Percentiles rank a stretch among this genome's conserved stretches.
These are phyloP conservation scores for Fusarium graminum DNA, from an alignment of 2,329 filamentous ascomycete species.

Conservation along the genomic window DNA sequence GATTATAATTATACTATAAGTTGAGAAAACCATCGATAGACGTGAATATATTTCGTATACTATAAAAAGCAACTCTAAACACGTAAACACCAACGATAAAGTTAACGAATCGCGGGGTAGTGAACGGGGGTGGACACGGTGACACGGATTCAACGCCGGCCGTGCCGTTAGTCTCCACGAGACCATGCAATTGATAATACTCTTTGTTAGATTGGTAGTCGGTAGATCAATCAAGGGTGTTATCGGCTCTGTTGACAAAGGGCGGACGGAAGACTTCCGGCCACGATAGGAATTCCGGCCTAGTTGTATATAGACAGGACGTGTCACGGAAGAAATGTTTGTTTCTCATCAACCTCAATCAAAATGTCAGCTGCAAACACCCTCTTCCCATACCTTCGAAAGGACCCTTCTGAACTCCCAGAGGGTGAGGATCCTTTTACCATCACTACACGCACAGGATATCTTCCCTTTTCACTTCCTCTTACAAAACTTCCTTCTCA, in stretches of 20 bases:
- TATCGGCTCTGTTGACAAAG: conserved; percentile 36
- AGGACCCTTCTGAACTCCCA: conserved; percentile 36
- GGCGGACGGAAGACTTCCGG: conserved; percentile 40
- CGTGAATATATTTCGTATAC: too few relatives aligned
- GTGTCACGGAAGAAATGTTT: not conserved
- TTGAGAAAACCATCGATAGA: too few relatives aligned
- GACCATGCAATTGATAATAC: conserved; percentile 39
- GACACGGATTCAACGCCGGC: conserved; percentile 21
- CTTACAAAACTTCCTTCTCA: conserved; percentile 33
- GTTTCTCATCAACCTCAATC: not conserved
- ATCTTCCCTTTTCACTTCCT: conserved; percentile 36
- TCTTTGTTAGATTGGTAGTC: conserved; percentile 24
- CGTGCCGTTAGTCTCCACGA: conserved; percentile 32
- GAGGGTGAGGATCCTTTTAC: conserved; percentile 39
- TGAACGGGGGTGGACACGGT: too few relatives aligned
- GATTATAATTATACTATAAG: too few relatives aligned
- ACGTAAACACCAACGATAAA: not conserved
- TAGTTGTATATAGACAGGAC: conserved; percentile 38
- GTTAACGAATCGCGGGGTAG: conserved; percentile 20
- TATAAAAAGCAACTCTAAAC: too few relatives aligned
- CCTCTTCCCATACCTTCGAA: conserved; percentile 39
- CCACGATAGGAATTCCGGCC: conserved; percentile 37
- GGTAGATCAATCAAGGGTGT: conserved; percentile 32
- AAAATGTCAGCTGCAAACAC: conserved; percentile 42
- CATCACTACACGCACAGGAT: conserved; percentile 40